Evolutionary conservation across 2,329 filamentous ascomycete genomes (phyloP), one percentile per base, ranked within the genome.

Genomic region (Sporothrix mexicana): DNA sequence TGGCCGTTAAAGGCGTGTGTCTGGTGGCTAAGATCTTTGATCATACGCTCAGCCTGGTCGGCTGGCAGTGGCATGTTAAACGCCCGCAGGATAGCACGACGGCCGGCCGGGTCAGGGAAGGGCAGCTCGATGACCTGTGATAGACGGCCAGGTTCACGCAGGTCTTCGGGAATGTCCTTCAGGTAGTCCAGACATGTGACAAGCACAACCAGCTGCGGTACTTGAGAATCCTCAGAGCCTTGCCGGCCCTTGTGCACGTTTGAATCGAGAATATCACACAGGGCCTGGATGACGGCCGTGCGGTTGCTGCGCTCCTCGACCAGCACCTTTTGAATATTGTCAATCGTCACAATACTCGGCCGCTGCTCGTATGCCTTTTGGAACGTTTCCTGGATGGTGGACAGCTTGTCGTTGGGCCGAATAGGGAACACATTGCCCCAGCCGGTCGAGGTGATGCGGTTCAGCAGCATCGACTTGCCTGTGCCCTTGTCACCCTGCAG

Each of bases 1-100:
- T 85, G 83, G 1, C 92, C 92, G 45, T 93, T 97, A 80, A 93
- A 98, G 3, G 95, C 95, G 78, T 98, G 94, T 0, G 95, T 97
- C 72, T 90, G 88, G 74, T 92, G 88, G 57, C 91, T 91, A 59
- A 97, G 83, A 20, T 85, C 83, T 3, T 85, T 82, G 20, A 94
- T 82, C 10, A 89, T 83, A 1, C 82, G 81, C 2, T 91, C 85
- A 71, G 81, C 84, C 9, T 83, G 83, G 9, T 83, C 85, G 3
- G 84, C 78, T n/a, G 79, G 82, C 62, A 88, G 83, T 41, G 79
- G 82, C 15, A 83, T 83, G 67, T 83, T 78, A 73, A 92, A 84
- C 7, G 88, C 88, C 43, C 88, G 86, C 25, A 98, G 81, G 13
- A 98, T 97, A 43, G 93, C 90, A 66, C 89, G 88, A 53, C 95